These are phyloP conservation scores for Eleusine indica DNA, from an alignment of 176 grass and related monocot species.

Conservation along the genomic window DNA sequence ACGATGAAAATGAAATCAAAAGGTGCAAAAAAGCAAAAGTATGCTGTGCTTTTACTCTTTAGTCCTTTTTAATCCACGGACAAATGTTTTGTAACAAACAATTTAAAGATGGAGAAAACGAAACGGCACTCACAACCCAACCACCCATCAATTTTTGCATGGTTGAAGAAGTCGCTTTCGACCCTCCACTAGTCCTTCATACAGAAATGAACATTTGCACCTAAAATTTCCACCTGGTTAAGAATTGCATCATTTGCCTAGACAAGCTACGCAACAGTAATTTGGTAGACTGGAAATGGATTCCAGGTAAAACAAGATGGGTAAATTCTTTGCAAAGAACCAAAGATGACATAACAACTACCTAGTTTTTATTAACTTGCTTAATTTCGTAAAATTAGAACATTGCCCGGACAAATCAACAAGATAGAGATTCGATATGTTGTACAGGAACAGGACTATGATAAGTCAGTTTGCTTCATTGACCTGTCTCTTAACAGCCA, in stretches of 20 bases:
- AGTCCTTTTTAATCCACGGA: constrained; percentile 2
- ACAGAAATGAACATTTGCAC: too few species aligned
- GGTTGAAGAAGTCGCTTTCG: constrained; percentile 17
- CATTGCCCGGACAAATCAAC: neutral
- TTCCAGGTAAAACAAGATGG: neutral
- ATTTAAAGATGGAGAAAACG: constrained; percentile 30
- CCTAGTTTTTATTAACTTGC: neutral
- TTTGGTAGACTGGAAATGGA: neutral
- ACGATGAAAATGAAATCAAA: constrained; percentile 25
- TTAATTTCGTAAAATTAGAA: neutral
- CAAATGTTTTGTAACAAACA: constrained; percentile 21
- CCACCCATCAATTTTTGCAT: neutral
- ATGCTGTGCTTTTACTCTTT: constrained; percentile 7
- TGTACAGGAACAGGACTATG: neutral
- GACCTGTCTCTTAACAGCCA: constrained; percentile 22
- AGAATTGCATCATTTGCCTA: neutral
- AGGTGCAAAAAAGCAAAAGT: constrained; percentile 26
- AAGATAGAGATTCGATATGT: neutral
- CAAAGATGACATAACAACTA: neutral
- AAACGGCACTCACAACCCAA: constrained; percentile 32
- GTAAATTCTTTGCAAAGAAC: neutral
- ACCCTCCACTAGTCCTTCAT: neutral
- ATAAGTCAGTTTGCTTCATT: constrained; percentile 33
- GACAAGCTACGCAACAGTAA: neutral
- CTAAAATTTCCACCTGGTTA: neutral